These are phyloP conservation scores for Pseudogymnoascus destructans DNA, from an alignment of 2,329 filamentous ascomycete species.

Conservation along the genomic window DNA sequence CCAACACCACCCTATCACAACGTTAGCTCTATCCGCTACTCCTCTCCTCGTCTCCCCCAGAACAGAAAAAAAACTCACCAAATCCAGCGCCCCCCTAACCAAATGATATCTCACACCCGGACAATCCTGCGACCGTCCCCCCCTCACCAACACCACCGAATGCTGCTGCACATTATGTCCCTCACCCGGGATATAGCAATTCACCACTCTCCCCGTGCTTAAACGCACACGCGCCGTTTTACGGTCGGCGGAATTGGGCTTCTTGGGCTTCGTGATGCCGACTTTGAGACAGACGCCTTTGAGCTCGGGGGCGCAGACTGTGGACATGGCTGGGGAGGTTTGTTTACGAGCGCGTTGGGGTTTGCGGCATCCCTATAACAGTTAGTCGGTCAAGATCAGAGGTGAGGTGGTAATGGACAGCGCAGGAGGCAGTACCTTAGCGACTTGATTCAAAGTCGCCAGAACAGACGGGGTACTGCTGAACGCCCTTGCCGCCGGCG, in stretches of 20 bases:
- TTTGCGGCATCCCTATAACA: conserved; percentile 51
- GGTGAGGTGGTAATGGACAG: neutral
- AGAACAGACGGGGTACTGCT: conserved; percentile 21
- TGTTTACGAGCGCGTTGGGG: conserved; percentile 72
- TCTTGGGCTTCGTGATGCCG: conserved; percentile 89
- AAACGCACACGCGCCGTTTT: conserved; percentile 89
- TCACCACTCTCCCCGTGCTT: conserved; percentile 75
- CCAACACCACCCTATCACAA: conserved; percentile 68
- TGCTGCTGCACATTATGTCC: conserved; percentile 99
- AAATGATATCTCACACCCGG: conserved; percentile 95
- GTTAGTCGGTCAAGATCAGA: neutral
- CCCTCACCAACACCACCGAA: conserved; percentile 89
- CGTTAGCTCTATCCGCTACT: conserved; percentile 20
- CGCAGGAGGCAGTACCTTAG: conserved; percentile 16
- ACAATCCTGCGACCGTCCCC: conserved; percentile 89
- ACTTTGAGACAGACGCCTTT: conserved; percentile 96
- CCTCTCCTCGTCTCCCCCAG: neutral
- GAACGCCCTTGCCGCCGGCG: conserved; percentile 18
- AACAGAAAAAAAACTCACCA: conserved; percentile 47
- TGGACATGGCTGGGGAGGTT: conserved; percentile 70
- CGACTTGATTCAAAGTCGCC: conserved; percentile 25
- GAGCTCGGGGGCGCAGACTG: conserved; percentile 59
- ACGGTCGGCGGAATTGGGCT: conserved; percentile 93
- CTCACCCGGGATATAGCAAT: conserved; percentile 91
- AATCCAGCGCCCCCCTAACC: conserved; percentile 79